These are phyloP conservation scores for Paraphoma chrysanthemicola DNA, from an alignment of 2,329 filamentous ascomycete genomes.

Conservation along the genomic window DNA sequence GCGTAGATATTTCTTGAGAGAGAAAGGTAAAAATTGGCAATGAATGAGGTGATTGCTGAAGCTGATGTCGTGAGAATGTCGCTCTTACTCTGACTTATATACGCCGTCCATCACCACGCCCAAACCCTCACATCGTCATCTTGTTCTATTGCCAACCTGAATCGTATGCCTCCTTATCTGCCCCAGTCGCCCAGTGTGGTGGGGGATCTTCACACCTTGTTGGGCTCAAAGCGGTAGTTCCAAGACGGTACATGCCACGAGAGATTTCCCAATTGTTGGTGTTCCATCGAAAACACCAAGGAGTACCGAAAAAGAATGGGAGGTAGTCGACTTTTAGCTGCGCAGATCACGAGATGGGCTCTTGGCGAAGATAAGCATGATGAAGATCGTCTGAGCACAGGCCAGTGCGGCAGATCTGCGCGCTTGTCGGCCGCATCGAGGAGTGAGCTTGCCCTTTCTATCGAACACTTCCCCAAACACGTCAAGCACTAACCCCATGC, in stretches of 20 bases:
- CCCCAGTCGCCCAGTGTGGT: neutral
- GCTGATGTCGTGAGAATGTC: neutral
- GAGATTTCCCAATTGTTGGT: neutral
- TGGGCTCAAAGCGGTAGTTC: neutral
- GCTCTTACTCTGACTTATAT: neutral
- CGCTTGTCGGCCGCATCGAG: neutral
- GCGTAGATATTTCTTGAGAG: neutral
- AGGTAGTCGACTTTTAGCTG: neutral
- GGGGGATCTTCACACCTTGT: neutral
- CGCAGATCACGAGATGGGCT: neutral
- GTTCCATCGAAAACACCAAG: neutral
- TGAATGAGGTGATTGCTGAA: neutral
- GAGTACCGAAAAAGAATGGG: neutral
- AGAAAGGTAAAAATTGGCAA: neutral
- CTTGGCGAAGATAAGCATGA: slow-evolving; percentile 1
- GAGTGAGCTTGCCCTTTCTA: neutral
- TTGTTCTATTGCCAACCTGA: neutral
- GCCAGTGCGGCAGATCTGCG: neutral
- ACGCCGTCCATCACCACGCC: neutral
- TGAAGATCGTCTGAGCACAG: slow-evolving; percentile 1
- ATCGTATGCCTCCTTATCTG: neutral
- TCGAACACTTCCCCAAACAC: neutral
- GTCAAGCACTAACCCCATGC: neutral
- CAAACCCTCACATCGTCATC: neutral
- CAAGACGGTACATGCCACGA: neutral